phyloP scores from a whole-genome alignment of 1,284 basidiomycete species.

The Exsudoporus floridanus region DNA sequence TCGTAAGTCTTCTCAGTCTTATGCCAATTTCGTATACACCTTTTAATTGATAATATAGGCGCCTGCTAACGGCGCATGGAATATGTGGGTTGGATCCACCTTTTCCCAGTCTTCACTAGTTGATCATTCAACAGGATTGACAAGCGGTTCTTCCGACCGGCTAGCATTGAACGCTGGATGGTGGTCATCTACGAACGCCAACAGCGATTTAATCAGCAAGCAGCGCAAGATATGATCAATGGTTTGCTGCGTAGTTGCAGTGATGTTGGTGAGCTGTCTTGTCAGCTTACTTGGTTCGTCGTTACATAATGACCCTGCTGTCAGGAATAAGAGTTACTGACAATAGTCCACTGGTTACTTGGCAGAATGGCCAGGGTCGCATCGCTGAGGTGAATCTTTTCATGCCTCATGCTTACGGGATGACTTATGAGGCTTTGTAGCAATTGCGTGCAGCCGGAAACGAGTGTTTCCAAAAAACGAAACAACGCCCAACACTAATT shows the following conservation, averaged over 20 bases:
- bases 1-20: constrained; percentile 41
- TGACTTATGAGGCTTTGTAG: constrained; percentile 27
- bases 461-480: constrained; percentile 41
- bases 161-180: constrained; percentile 53
- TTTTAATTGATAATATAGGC: constrained; percentile 36
- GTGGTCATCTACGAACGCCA: constrained; percentile 64
- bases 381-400: constrained; percentile 44
- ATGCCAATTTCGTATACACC: not conserved
- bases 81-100: constrained; percentile 47
- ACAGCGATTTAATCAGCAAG: constrained; percentile 47
- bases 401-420: not conserved
- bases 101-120: not conserved
- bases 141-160: constrained; percentile 59
- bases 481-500: constrained; percentile 52
- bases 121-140: constrained; percentile 49
- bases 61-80: constrained; percentile 68
- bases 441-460: constrained; percentile 51
- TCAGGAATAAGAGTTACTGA: constrained; percentile 53
- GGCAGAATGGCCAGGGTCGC: constrained; percentile 53
- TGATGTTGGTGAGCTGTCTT: constrained; percentile 52
- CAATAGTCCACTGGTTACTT: constrained; percentile 44
- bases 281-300: not conserved
- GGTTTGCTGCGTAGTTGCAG: constrained; percentile 48
- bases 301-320: not conserved
- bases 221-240: constrained; percentile 49